Conservation (phyloP, 1,284 basidiomycete species). For the Ceratobasidium sp. region DNA sequence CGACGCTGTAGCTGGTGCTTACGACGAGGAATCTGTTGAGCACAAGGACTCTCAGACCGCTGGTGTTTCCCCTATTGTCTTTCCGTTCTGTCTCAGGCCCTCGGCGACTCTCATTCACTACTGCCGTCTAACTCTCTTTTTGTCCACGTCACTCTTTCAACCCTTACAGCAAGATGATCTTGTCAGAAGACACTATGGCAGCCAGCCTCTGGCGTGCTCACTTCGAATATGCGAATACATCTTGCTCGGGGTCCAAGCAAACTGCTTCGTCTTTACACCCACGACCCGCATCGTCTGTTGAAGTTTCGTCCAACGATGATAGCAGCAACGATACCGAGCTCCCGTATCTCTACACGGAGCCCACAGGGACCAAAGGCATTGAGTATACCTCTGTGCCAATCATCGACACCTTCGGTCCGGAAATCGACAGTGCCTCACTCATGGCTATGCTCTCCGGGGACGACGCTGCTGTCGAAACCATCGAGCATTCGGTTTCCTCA, state of each 20-base stretch:
- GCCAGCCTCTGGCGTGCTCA: constrained; percentile 21
- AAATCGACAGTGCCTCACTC: not conserved
- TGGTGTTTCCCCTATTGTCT: constrained; percentile 6
- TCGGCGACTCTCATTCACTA: constrained; percentile 5
- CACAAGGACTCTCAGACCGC: not conserved
- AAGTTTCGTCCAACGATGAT: not conserved
- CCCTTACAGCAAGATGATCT: constrained; percentile 17
- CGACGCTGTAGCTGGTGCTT: constrained; percentile 34
- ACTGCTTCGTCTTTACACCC: not conserved
- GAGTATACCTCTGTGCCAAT: not conserved
- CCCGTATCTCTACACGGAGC: constrained; percentile 20
- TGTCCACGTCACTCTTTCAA: constrained; percentile 3
- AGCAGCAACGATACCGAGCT: constrained; percentile 20
- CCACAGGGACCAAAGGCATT: not conserved
- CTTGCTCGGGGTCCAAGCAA: not conserved
- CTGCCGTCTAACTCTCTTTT: not conserved
- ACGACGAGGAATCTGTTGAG: constrained; percentile 8
- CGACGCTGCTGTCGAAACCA: not conserved
- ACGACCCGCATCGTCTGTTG: not conserved
- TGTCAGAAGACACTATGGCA: constrained; percentile 10
- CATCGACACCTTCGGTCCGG: not conserved
- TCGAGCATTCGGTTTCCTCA: not conserved
- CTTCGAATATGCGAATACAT: not conserved
- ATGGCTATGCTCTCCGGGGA: constrained; percentile 14
- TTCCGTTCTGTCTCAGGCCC: not conserved